Conservation (phyloP, 345 rosid genomes). For the Mangifera indica region DNA sequence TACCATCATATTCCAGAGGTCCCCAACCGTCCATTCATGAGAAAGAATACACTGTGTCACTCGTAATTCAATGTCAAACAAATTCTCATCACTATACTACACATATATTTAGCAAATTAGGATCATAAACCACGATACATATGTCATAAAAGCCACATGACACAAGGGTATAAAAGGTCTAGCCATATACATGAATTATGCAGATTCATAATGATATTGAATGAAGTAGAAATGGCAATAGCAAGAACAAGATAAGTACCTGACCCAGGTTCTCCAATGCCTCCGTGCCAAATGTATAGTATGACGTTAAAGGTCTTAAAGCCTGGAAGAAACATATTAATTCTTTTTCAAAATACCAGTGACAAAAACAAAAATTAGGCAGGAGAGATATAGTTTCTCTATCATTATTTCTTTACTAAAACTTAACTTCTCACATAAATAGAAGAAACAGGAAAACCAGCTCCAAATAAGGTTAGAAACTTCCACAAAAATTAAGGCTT, state of each 20-base stretch:
- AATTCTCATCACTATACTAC: neutral
- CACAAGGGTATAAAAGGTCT: neutral
- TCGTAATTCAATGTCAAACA: slow-evolving; percentile 37
- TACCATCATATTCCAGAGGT: slow-evolving; percentile 78
- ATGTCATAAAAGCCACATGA: neutral
- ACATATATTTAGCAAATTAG: neutral
- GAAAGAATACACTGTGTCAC: slow-evolving; percentile 66
- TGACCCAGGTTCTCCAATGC: slow-evolving; percentile 52
- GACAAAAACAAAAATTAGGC: slow-evolving; percentile 1
- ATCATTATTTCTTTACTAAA: neutral
- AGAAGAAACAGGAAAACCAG: neutral
- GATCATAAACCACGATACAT: too few relatives aligned
- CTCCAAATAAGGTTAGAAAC: neutral
- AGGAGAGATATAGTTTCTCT: neutral
- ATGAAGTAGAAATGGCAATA: neutral
- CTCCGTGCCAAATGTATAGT: slow-evolving; percentile 60
- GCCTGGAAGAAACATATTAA: slow-evolving; percentile 49
- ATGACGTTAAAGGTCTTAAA: slow-evolving; percentile 62
- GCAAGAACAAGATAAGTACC: slow-evolving; percentile 42
- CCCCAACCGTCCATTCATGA: slow-evolving; percentile 93
- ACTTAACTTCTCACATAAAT: neutral
- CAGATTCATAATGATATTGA: neutral
- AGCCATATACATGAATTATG: too few relatives aligned
- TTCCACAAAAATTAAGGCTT: neutral
- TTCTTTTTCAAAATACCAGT: neutral